Percentiles rank a stretch among this genome's conserved stretches.
Evolutionary conservation across 2,329 filamentous ascomycete species (phyloP).

Genomic region (Zarea fungicola): DNA sequence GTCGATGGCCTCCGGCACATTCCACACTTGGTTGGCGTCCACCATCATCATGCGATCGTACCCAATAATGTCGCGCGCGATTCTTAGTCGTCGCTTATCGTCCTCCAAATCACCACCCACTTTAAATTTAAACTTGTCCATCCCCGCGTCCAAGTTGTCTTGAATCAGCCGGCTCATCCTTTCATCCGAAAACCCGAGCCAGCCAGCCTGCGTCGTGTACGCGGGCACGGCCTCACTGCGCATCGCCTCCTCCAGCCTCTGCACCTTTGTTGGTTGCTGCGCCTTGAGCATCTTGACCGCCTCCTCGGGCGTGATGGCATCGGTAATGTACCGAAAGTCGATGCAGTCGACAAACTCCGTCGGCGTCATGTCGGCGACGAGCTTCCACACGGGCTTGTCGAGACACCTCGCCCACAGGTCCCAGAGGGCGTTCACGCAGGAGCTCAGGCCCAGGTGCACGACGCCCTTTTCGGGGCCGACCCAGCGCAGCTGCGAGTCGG

Average conservation of each 20-base stretch:
- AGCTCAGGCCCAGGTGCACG: slow-evolving; percentile 83
- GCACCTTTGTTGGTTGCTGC: slow-evolving; percentile 61
- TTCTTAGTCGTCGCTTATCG: slow-evolving; percentile 63
- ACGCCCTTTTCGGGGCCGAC: slow-evolving; percentile 93
- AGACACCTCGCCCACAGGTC: slow-evolving; percentile 90
- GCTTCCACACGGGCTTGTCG: slow-evolving; percentile 82
- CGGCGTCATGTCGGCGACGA: slow-evolving; percentile 84
- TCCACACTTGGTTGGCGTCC: slow-evolving; percentile 91
- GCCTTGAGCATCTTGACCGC: slow-evolving; percentile 66
- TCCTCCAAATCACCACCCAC: slow-evolving; percentile 69
- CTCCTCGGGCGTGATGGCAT: slow-evolving; percentile 84
- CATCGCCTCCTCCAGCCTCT: slow-evolving; percentile 69
- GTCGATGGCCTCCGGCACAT: slow-evolving; percentile 78
- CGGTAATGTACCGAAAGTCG: slow-evolving; percentile 92
- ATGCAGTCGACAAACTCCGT: slow-evolving; percentile 84
- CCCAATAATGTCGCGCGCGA: slow-evolving; percentile 75
- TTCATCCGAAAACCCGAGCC: slow-evolving; percentile 85
- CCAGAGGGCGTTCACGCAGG: slow-evolving; percentile 88
- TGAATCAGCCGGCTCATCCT: slow-evolving; percentile 73
- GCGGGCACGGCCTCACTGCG: slow-evolving; percentile 73
- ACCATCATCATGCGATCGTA: slow-evolving; percentile 90
- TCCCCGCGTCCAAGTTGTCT: slow-evolving; percentile 72
- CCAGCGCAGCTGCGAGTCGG: slow-evolving; percentile 86
- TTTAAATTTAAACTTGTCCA: slow-evolving; percentile 87
- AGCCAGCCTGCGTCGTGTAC: slow-evolving; percentile 86